Conservation (phyloP, 371 early-diverging fungal species). For the Actinomortierella ambigua region DNA sequence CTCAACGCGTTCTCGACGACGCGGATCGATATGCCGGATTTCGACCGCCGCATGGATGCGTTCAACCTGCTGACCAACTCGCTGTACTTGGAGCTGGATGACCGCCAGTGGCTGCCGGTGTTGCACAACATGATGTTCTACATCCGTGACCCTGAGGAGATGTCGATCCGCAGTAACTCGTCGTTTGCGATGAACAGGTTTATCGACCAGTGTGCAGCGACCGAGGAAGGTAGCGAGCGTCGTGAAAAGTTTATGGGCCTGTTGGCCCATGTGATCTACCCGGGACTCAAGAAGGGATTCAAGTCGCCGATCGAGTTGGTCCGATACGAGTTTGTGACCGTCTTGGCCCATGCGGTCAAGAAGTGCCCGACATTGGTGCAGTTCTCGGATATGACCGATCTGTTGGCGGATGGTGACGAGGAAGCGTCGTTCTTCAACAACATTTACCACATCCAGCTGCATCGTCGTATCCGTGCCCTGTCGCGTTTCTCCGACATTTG, state of each 20-base stretch:
- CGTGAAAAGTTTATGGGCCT: slow-evolving; percentile 50
- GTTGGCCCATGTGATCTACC: slow-evolving; percentile 69
- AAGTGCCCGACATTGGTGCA: slow-evolving; percentile 60
- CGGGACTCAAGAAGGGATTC: slow-evolving; percentile 78
- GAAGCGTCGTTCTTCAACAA: slow-evolving; percentile 81
- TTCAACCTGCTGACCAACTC: slow-evolving; percentile 74
- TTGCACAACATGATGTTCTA: slow-evolving; percentile 84
- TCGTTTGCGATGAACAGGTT: slow-evolving; percentile 73
- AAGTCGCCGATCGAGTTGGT: slow-evolving; percentile 63
- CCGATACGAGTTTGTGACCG: slow-evolving; percentile 70
- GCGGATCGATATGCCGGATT: slow-evolving; percentile 90
- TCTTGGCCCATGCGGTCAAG: slow-evolving; percentile 70
- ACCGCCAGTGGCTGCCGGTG: slow-evolving; percentile 88
- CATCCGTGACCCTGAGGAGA: slow-evolving; percentile 84
- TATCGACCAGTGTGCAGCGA: slow-evolving; percentile 54
- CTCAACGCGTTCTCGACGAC: slow-evolving; percentile 77
- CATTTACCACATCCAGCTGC: slow-evolving; percentile 91
- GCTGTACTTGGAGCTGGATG: slow-evolving; percentile 60
- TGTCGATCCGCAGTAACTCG: slow-evolving; percentile 86
- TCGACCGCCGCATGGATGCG: slow-evolving; percentile 80
- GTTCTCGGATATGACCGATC: slow-evolving; percentile 69
- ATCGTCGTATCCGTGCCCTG: slow-evolving; percentile 88
- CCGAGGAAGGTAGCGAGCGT: slow-evolving; percentile 47
- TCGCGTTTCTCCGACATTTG: slow-evolving; percentile 70
- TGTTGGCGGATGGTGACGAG: slow-evolving; percentile 71